Evolutionary conservation across 495 filamentous ascomycete genomes (phyloP).

Genomic region (Daldinia caldariorum): DNA sequence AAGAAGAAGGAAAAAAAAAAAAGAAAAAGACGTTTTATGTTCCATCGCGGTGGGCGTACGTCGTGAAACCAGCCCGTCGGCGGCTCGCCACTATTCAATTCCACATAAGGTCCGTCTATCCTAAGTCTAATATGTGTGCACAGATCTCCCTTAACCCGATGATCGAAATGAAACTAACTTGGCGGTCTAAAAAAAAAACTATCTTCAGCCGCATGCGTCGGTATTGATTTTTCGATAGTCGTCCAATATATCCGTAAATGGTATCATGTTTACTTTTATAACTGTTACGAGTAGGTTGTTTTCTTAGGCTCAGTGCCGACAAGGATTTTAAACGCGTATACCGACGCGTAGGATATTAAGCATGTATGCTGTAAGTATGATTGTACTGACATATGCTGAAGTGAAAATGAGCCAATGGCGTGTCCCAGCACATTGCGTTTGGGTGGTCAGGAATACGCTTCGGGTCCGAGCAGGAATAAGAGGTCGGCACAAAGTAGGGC

Average conservation of each 20-base stretch:
- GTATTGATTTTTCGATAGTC: background rate
- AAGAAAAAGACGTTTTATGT: constrained; percentile 16
- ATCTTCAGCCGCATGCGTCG: background rate
- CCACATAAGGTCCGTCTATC: no score
- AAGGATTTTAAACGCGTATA: constrained; percentile 9
- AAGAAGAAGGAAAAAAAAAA: no score
- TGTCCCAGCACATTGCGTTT: constrained; percentile 7
- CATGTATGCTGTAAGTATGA: background rate
- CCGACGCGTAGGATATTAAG: constrained; percentile 13
- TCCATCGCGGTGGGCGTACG: constrained; percentile 3
- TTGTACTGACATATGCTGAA: constrained; percentile 15
- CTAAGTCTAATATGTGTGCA: no score
- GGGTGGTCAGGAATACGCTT: constrained; percentile 20
- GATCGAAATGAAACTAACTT: constrained; percentile 1
- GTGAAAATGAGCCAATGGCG: constrained; percentile 28
- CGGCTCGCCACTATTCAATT: background rate
- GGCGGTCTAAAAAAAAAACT: background rate
- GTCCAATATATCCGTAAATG: background rate
- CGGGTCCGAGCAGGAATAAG: constrained; percentile 37
- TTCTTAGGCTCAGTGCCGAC: background rate
- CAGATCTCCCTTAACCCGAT: background rate
- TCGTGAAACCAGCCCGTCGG: constrained; percentile 9
- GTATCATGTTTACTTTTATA: constrained; percentile 13
- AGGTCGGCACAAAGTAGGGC: constrained; percentile 6
- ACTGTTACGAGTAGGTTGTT: constrained; percentile 14